These are phyloP conservation scores for Xylariaceae sp. DNA, from an alignment of 2,329 filamentous ascomycete genomes.

Conservation along the genomic window DNA sequence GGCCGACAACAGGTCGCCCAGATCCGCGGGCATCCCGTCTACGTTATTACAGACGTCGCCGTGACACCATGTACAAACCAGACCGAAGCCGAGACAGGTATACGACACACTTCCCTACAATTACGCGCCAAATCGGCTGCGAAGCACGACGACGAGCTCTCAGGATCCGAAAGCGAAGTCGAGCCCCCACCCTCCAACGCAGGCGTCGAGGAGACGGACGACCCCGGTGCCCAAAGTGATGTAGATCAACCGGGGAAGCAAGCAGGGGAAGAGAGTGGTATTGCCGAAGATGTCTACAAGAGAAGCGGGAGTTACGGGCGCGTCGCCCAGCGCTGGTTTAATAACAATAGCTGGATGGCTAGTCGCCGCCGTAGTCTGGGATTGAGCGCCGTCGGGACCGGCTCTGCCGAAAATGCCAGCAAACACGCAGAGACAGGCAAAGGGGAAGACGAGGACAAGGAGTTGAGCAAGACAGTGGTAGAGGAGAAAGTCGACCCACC, in stretches of 20 bases:
- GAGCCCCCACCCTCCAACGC: conserved; percentile 42
- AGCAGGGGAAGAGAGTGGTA: conserved; percentile 49
- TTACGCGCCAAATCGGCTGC: conserved; percentile 35
- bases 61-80: conserved; percentile 84
- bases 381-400: conserved; percentile 47
- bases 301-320: conserved; percentile 80
- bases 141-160: conserved; percentile 31
- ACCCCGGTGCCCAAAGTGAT: conserved; percentile 29
- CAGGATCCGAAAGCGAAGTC: conserved; percentile 45
- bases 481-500: conserved; percentile 28
- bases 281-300: conserved; percentile 85
- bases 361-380: conserved; percentile 69
- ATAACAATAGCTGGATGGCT: conserved; percentile 74
- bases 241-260: conserved; percentile 19
- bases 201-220: conserved; percentile 31
- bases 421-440: conserved; percentile 26
- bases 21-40: conserved; percentile 77
- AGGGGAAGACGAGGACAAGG: conserved; percentile 24
- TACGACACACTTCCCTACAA: conserved; percentile 56
- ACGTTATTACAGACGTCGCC: conserved; percentile 83
- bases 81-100: conserved; percentile 68
- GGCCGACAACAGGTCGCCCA: conserved; percentile 85
- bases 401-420: conserved; percentile 37
- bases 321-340: conserved; percentile 91
- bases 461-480: conserved; percentile 27